Base-by-base conservation (phyloP, 768 basidiomycete species). In the Megacollybia marginata region DNA sequence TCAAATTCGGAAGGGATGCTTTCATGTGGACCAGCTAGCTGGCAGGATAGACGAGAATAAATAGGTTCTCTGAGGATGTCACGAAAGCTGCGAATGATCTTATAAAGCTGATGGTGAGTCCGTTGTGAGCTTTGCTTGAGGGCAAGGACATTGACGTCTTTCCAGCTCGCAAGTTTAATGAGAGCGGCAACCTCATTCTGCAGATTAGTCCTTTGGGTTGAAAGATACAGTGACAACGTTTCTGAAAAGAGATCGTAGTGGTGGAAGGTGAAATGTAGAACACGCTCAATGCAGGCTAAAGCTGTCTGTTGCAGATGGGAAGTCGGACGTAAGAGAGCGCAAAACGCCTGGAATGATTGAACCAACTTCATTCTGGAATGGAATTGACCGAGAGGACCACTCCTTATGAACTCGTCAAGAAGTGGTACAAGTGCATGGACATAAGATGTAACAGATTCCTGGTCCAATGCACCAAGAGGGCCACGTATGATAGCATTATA, bases 151-250 rank as follows among this genome's bases (percentile, higher is more conserved):
- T 98, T 99, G 61, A 93, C 72, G 60, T 99, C 96, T 65, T 89
- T 96, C 96, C 96, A 98, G 59, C 93, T 97, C 2, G 96, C 96
- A 42, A 99, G 73, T 64, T 93, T 95, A 71, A 98, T 85, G 61
- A 92, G 85, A 42, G 78, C 82, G 51, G 74, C 79, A 47, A 97
- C 76, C 49, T 94, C 88, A 57, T 82, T 86, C 65, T 97, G 92
- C 32, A 96, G 63, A 0, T 57, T 59, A 1, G 63, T 65, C 46
- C 84, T 78, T 59, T 88, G 83, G 15, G 73, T 64, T 3, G 61
- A 56, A 28, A 96, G 66, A n/a, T 70, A 70, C 2, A 66, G 58
- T 2, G 65, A 57, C 28, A 93, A 62, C 11, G 67, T 60, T 1
- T 67, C 55, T 15, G 70, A 61, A 63, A 83, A 92, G 44, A 87